Evolutionary conservation across 2,329 filamentous ascomycete species (phyloP).

Genomic region (Ophiocordyceps camponoti-rufipedis): DNA sequence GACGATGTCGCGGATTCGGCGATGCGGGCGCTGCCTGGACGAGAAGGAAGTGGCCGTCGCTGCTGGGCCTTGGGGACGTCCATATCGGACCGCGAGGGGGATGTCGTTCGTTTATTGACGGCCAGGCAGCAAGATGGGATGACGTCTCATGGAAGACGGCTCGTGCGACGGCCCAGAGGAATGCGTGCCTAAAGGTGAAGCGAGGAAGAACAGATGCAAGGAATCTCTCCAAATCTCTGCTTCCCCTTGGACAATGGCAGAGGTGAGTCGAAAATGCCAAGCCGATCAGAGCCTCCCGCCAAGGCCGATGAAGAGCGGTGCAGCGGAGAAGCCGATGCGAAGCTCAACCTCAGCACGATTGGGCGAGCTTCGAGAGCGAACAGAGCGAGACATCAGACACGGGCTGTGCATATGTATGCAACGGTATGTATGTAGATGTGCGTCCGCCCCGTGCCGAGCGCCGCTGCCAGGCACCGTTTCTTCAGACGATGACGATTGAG

Average conservation of each 20-base stretch:
- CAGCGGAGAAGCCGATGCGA: neutral
- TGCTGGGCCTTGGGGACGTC: neutral
- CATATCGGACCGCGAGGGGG: neutral
- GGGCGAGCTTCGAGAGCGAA: neutral
- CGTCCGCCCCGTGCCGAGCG: neutral
- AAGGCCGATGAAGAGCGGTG: neutral
- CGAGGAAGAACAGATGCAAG: neutral
- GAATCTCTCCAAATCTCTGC: neutral
- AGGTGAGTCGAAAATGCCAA: neutral
- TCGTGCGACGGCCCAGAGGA: neutral
- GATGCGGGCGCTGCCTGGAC: conserved; percentile 7
- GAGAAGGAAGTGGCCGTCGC: neutral
- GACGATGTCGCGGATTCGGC: conserved; percentile 11
- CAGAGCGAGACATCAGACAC: neutral
- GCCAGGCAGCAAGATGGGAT: neutral
- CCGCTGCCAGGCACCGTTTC: neutral
- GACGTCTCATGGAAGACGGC: neutral
- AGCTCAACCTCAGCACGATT: neutral
- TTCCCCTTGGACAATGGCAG: neutral
- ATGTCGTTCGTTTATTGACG: neutral
- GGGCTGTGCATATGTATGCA: neutral
- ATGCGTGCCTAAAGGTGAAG: neutral
- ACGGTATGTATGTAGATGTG: neutral
- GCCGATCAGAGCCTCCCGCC: neutral
- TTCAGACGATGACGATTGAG: neutral